Conservation (phyloP, 768 basidiomycete genomes). For the Lactarius tabidus region DNA sequence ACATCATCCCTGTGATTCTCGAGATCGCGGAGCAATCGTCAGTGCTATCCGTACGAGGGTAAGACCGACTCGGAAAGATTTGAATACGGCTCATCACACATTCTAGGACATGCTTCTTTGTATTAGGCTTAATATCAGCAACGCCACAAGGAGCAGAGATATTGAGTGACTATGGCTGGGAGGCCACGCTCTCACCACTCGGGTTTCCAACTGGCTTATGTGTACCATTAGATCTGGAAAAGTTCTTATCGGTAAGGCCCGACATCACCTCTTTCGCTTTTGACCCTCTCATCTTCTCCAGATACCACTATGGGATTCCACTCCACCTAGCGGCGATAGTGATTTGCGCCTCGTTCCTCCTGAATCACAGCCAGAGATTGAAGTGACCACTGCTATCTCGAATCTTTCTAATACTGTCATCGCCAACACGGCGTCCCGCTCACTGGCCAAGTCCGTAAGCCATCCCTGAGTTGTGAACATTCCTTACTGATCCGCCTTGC, state of each 20-base stretch:
- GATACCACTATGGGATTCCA: constrained; percentile 66
- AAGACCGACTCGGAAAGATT: constrained; percentile 29
- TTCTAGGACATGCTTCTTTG: constrained; percentile 92
- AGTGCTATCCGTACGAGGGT: constrained; percentile 93
- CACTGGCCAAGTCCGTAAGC: constrained; percentile 66
- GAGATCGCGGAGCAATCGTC: constrained; percentile 88
- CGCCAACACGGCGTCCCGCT: constrained; percentile 89
- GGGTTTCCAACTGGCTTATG: constrained; percentile 89
- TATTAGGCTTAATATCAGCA: constrained; percentile 87
- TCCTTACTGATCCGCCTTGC: constrained; percentile 13
- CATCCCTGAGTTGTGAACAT: constrained; percentile 3
- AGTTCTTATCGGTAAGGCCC: constrained; percentile 68
- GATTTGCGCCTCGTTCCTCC: constrained; percentile 58
- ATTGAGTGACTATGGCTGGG: constrained; percentile 90
- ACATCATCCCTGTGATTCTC: constrained; percentile 84
- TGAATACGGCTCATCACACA: background rate
- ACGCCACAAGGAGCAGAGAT: constrained; percentile 92
- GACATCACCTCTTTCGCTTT: background rate
- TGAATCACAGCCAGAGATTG: constrained; percentile 65
- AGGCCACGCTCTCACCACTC: constrained; percentile 81
- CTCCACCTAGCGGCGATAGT: constrained; percentile 31
- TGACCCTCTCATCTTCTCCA: constrained; percentile 31
- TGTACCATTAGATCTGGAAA: constrained; percentile 77
- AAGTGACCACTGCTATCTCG: constrained; percentile 85
- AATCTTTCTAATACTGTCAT: constrained; percentile 95